Conservation (phyloP, 2,329 filamentous ascomycete genomes). For the Neofusicoccum laricinum region DNA sequence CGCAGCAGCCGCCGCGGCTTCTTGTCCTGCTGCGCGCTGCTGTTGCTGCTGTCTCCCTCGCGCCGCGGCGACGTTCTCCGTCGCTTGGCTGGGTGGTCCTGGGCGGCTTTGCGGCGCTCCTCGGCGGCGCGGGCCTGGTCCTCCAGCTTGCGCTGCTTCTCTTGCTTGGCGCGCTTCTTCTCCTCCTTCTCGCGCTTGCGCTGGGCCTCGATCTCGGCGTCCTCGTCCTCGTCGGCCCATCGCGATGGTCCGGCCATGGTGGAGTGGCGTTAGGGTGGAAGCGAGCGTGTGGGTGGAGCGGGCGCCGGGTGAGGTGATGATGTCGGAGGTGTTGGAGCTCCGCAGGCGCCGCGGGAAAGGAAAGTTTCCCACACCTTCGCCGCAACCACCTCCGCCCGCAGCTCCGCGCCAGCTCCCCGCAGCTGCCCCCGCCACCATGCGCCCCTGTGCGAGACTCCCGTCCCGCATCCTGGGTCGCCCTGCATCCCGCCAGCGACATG, state of each 20-base stretch:
- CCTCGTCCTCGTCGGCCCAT: slow-evolving; percentile 84
- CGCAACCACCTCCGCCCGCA: neutral
- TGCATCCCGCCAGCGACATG: neutral
- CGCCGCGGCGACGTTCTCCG: slow-evolving; percentile 59
- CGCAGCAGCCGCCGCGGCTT: slow-evolving; percentile 61
- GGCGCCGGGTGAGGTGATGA: neutral
- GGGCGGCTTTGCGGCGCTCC: slow-evolving; percentile 26
- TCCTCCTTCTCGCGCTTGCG: slow-evolving; percentile 82
- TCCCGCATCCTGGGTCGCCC: neutral
- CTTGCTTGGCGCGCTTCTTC: slow-evolving; percentile 78
- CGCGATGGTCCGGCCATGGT: slow-evolving; percentile 62
- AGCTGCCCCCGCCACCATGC: slow-evolving; percentile 6
- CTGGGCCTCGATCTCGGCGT: slow-evolving; percentile 69
- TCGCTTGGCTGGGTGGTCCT: slow-evolving; percentile 53
- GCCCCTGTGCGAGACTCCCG: neutral
- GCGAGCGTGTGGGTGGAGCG: slow-evolving; percentile 27
- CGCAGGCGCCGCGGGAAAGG: slow-evolving; percentile 5
- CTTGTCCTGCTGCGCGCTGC: slow-evolving; percentile 18
- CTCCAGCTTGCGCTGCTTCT: slow-evolving; percentile 71
- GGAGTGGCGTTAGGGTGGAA: neutral
- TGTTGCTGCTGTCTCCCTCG: slow-evolving; percentile 21
- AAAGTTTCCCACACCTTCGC: neutral
- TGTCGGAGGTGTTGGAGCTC: slow-evolving; percentile 9
- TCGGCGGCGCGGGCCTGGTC: slow-evolving; percentile 36
- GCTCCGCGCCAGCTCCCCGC: neutral